These are phyloP conservation scores for Taphrina flavorubra DNA, from an alignment of 1,139 yeast species.

Conservation along the genomic window DNA sequence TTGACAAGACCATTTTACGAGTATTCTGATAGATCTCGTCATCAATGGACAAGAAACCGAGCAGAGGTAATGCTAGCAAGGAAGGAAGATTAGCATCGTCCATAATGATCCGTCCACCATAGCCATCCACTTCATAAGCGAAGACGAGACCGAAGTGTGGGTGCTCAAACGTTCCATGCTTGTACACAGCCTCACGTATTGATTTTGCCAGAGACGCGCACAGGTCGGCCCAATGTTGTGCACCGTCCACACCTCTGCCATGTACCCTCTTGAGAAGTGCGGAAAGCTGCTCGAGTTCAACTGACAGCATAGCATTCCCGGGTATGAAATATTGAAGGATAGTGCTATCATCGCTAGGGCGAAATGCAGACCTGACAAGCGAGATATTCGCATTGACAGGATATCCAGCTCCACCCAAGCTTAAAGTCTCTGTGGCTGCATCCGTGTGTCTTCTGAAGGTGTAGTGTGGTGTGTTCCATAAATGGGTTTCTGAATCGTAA, in stretches of 20 bases:
- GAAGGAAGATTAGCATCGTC: conserved; percentile 94
- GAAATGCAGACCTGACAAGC: conserved; percentile 78
- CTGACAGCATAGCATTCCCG: conserved; percentile 78
- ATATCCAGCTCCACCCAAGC: conserved; percentile 78
- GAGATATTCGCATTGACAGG: conserved; percentile 79
- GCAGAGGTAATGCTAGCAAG: conserved; percentile 75
- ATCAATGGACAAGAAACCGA: conserved; percentile 64
- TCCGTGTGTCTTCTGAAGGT: conserved; percentile 75
- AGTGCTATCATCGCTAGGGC: conserved; percentile 91
- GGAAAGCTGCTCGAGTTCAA: conserved; percentile 58
- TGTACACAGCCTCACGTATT: conserved; percentile 64
- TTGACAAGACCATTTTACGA: conserved; percentile 72
- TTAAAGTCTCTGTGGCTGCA: conserved; percentile 73
- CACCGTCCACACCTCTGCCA: conserved; percentile 3
- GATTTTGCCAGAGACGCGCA: conserved; percentile 54
- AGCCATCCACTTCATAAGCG: conserved; percentile 91
- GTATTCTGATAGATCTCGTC: conserved; percentile 77
- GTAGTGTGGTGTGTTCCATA: conserved; percentile 60
- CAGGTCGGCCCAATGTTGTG: conserved; percentile 45
- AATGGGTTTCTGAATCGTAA: conserved; percentile 62
- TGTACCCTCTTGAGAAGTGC: conserved; percentile 45
- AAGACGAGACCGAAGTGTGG: conserved; percentile 74
- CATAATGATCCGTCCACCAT: conserved; percentile 74
- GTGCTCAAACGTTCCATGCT: conserved; percentile 69
- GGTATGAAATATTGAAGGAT: conserved; percentile 81